Evolutionary conservation across 225 moss, liverwort and hornwort genomes (phyloP).

Genomic region (Anthoceros angustus): DNA sequence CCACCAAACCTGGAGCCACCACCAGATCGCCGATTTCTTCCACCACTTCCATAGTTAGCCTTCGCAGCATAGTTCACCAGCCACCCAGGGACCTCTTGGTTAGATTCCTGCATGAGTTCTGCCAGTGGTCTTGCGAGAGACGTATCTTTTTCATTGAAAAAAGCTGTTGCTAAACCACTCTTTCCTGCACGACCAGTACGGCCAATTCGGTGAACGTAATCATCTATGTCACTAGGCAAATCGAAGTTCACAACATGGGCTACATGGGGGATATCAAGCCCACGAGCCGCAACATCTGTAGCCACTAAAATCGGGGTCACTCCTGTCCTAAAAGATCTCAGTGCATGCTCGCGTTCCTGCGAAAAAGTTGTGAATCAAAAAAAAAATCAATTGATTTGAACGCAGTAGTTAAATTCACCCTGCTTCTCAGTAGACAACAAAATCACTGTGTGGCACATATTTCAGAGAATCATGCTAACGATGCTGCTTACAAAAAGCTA

Average conservation of each 20-base stretch:
- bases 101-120: conserved; percentile 86
- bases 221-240: conserved; percentile 86
- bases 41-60: conserved; percentile 41
- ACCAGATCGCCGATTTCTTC: conserved; percentile 68
- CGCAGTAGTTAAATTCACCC: no score
- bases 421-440: no score
- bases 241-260: conserved; percentile 97
- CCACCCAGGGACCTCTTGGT: conserved; percentile 94
- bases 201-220: conserved; percentile 95
- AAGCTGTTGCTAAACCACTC: conserved; percentile 82
- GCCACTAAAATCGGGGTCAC: conserved; percentile 88
- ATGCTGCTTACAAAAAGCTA: conserved; percentile 2
- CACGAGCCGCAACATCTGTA: conserved; percentile 87
- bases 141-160: conserved; percentile 85
- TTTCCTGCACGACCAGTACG: conserved; percentile 95
- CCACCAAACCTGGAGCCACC: conserved; percentile 79
- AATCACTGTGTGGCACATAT: no score
- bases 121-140: conserved; percentile 58
- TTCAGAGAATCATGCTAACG: background rate
- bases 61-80: conserved; percentile 50
- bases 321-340: conserved; percentile 80
- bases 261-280: conserved; percentile 89
- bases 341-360: conserved; percentile 87
- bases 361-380: background rate
- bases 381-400: no score